Percentiles rank a stretch among this genome's conserved stretches.
Conservation (phyloP, 441 rosid species). For the Euphorbia schlechtendalii region DNA sequence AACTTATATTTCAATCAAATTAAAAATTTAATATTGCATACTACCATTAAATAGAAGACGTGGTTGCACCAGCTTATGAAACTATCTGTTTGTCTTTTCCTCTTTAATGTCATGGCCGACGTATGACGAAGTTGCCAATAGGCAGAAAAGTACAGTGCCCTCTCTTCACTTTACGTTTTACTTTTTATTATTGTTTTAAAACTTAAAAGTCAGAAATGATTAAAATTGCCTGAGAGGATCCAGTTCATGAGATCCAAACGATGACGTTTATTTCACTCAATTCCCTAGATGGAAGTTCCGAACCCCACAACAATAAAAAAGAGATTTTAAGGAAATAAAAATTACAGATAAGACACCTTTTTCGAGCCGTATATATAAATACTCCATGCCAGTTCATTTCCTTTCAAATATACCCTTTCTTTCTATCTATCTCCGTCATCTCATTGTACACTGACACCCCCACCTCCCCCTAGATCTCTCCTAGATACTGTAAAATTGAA, state of each 20-base stretch:
- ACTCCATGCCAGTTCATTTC: conserved; percentile 35
- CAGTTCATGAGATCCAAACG: conserved; percentile 35
- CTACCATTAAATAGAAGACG: no score
- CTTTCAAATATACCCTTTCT: background rate
- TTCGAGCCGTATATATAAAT: conserved; percentile 15
- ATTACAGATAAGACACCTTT: conserved; percentile 25
- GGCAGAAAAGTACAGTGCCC: background rate
- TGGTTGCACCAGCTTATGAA: no score
- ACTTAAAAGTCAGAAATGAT: conserved; percentile 4
- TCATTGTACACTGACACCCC: conserved; percentile 31
- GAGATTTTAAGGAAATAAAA: background rate
- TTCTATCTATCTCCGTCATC: conserved; percentile 14
- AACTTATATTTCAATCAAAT: no score
- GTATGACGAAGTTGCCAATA: background rate
- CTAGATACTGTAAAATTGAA: conserved; percentile 21
- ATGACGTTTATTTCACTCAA: conserved; percentile 38
- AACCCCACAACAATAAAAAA: background rate
- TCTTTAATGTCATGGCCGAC: conserved; percentile 35
- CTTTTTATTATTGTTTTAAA: background rate
- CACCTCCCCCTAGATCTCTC: conserved; percentile 42
- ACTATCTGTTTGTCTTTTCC: background rate
- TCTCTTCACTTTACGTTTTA: background rate
- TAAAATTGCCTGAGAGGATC: conserved; percentile 21
- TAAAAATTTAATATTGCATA: no score
- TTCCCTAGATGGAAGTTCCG: conserved; percentile 20